Conservation (phyloP, 768 basidiomycete species). For the Tricholoma matsutake region DNA sequence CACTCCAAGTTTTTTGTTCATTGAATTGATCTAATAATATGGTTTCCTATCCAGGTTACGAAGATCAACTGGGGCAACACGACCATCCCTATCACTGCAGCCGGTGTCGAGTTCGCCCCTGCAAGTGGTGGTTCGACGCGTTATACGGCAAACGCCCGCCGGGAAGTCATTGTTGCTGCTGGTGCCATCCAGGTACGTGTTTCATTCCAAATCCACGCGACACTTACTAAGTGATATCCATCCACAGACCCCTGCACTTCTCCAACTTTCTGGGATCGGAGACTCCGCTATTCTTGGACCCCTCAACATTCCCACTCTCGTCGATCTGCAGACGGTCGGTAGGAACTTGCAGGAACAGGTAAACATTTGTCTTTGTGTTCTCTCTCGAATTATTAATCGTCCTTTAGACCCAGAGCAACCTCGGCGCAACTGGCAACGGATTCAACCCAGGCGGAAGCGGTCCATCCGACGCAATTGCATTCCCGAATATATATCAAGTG, state of each 20-base stretch:
- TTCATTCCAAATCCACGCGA: not conserved
- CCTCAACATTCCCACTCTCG: conserved; percentile 44
- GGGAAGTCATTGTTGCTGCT: conserved; percentile 53
- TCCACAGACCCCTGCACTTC: conserved; percentile 40
- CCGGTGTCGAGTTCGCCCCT: conserved; percentile 46
- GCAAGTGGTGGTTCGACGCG: conserved; percentile 33
- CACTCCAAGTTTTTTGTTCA: not conserved
- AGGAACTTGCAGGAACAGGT: conserved; percentile 59
- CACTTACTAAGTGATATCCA: not conserved
- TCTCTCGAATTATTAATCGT: not conserved
- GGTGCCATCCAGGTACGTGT: conserved; percentile 42
- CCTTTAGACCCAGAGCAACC: conserved; percentile 37
- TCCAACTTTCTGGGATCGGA: conserved; percentile 58
- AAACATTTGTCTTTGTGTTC: not conserved
- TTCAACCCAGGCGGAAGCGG: conserved; percentile 40
- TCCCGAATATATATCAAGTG: conserved; percentile 47
- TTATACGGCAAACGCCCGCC: conserved; percentile 40
- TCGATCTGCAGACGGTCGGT: conserved; percentile 49
- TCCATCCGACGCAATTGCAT: conserved; percentile 49
- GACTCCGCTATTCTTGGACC: conserved; percentile 41
- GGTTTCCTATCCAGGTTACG: conserved; percentile 33
- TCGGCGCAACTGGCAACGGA: conserved; percentile 39
- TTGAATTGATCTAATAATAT: not conserved
- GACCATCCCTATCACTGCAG: conserved; percentile 36
- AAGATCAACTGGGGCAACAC: conserved; percentile 39